phyloP scores from a whole-genome alignment of 176 grass and related monocot species.

The Areca catechu region DNA sequence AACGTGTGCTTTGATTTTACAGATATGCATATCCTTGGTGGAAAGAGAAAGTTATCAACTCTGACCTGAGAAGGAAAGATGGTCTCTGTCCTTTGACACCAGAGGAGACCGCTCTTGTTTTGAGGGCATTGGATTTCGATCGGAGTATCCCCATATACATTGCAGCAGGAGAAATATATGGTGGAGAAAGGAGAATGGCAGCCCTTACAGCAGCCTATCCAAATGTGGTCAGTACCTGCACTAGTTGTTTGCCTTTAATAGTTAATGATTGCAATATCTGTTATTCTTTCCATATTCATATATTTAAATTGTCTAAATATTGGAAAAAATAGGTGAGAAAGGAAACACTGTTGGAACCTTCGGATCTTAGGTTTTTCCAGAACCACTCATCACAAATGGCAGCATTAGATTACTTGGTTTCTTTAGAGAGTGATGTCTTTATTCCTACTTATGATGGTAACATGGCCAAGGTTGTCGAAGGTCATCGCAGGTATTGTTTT shows the following conservation, averaged over 20 bases:
- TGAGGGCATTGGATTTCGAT: constrained; percentile 68
- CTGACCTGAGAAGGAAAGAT: constrained; percentile 61
- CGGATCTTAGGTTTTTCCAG: constrained; percentile 61
- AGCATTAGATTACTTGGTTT: constrained; percentile 93
- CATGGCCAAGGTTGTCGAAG: constrained; percentile 91
- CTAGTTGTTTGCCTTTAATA: not conserved
- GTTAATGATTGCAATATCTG: constrained; percentile 6
- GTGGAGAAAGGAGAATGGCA: constrained; percentile 76
- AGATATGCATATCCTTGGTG: constrained; percentile 99
- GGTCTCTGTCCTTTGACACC: constrained; percentile 86
- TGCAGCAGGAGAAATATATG: constrained; percentile 93
- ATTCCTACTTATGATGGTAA: constrained; percentile 91
- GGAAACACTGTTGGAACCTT: constrained; percentile 53
- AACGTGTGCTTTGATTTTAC: constrained; percentile 11
- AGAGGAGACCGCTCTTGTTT: constrained; percentile 73
- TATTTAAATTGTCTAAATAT: constrained; percentile 2
- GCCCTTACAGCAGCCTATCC: constrained; percentile 58
- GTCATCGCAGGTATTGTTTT: constrained; percentile 73
- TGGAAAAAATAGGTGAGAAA: constrained; percentile 52
- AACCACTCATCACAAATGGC: constrained; percentile 99
- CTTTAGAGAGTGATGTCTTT: constrained; percentile 79
- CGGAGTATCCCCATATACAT: constrained; percentile 68
- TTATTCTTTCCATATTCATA: constrained; percentile 7
- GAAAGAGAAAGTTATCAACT: constrained; percentile 97
- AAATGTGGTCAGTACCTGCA: constrained; percentile 60